Evolutionary conservation across 345 rosid species (phyloP).

Genomic region (Turritis glabra): DNA sequence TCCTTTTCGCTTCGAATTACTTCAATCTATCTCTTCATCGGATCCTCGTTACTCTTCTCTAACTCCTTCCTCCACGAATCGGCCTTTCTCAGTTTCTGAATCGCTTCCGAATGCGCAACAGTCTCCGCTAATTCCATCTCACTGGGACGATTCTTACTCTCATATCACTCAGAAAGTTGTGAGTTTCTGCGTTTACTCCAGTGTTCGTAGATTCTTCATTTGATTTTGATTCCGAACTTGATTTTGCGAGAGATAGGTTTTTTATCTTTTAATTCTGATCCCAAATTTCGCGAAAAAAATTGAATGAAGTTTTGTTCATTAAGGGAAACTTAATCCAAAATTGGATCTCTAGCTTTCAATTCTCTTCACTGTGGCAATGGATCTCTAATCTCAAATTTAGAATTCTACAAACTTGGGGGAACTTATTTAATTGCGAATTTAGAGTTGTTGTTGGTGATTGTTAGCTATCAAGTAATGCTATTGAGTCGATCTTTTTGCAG

Average conservation of each 20-base stretch:
- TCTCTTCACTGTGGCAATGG: neutral
- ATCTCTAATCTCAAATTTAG: conserved; percentile 1
- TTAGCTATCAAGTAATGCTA: neutral
- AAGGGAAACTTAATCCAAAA: conserved; percentile 22
- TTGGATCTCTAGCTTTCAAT: conserved; percentile 5
- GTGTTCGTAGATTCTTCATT: neutral
- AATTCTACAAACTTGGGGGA: neutral
- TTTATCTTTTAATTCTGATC: neutral
- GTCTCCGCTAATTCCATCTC: conserved; percentile 22
- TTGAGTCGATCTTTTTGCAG: conserved; percentile 38
- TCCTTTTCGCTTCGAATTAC: conserved; percentile 46
- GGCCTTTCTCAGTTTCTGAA: conserved; percentile 8
- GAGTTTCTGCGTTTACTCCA: neutral
- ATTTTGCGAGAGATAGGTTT: conserved; percentile 7
- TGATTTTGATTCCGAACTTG: neutral
- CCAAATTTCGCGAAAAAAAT: conserved; percentile 12
- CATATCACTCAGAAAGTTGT: conserved; percentile 44
- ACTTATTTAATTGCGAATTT: neutral
- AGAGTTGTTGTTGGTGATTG: neutral
- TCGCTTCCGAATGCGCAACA: conserved; percentile 32
- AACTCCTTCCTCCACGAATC: conserved; percentile 34
- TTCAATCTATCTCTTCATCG: conserved; percentile 36
- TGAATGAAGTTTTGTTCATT: conserved; percentile 16
- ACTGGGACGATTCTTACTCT: conserved; percentile 40
- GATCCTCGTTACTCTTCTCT: conserved; percentile 32